phyloP scores from a whole-genome alignment of 257 asterid species.

The Ajuga chamaepitys region DNA sequence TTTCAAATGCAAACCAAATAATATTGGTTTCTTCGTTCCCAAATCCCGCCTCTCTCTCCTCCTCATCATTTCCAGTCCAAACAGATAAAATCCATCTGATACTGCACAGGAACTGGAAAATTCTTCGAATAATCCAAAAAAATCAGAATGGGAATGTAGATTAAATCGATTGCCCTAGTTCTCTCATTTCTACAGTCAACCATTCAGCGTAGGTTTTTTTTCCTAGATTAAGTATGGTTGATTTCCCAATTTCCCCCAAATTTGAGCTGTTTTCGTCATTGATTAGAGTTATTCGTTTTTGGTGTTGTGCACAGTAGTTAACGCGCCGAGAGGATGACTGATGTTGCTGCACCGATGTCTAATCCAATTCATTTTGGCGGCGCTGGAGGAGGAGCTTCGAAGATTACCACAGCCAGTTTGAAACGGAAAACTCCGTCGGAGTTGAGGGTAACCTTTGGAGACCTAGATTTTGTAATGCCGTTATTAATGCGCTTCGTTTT shows the following conservation, averaged over 20 bases:
- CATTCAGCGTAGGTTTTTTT: background rate
- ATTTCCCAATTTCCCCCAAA: background rate
- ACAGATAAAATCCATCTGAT: no score
- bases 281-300: background rate
- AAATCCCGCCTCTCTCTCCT: conserved; percentile 7
- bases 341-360: conserved; percentile 50
- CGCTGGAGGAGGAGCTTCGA: conserved; percentile 37
- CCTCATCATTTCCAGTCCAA: background rate
- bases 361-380: conserved; percentile 39
- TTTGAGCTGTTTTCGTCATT: background rate
- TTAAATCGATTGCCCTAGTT: conserved; percentile 16
- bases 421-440: conserved; percentile 89
- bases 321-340: conserved; percentile 44
- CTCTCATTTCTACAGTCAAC: background rate
- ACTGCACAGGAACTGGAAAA: background rate
- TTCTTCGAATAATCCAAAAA: background rate
- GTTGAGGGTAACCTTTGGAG: conserved; percentile 44
- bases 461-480: background rate
- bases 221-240: background rate
- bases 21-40: background rate
- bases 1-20: conserved; percentile 24
- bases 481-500: background rate
- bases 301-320: conserved; percentile 3
- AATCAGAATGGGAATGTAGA: background rate
- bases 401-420: conserved; percentile 33